Evolutionary conservation across 2,329 filamentous ascomycete genomes (phyloP), one percentile per base, ranked within the genome.

Genomic region (Calonectria montana): DNA sequence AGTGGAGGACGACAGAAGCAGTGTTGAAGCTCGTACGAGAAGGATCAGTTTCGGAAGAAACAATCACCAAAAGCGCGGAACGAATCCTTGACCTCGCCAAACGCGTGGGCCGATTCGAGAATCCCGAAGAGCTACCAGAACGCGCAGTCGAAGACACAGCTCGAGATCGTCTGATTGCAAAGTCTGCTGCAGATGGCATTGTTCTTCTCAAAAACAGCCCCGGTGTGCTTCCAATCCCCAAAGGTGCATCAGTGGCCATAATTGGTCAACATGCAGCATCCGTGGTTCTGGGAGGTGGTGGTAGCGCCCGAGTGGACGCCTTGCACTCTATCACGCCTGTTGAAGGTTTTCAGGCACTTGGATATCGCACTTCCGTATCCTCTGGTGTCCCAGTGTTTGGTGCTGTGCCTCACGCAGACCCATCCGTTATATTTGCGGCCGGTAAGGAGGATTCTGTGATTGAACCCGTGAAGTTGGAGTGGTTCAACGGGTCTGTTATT

Each of bases 181-280:
- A 50, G 1, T n/a, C 62, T 9, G 72, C 50, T 4, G 62, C 69
- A 15, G 53, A 59, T 4, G 71, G 69, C 1, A 69, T 91, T n/a
- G 90, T 92, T 2, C 85, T 92, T 15, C 82, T 93, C 48, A 92
- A 92, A 81, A 93, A 93, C 31, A 12, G 31, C 73, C 86, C 91
- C 27, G 85, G 86, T n/a, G 81, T 89, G 2, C 83, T 93, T 2
- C 91, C 91, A 2, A 78, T 90, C 12, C 84, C 70, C 2, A 69
- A 66, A 39, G 35, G 15, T 3, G 73, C 63, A 45, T 67, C 37
- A 62, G 69, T 77, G 1, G 74, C 74, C 1, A 43, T 80, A 1
- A 75, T 82, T 43, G 79, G 80, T 5, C 75, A 81, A 35, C 72
- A 79, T 64, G 79, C 79, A 48, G 70, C 73, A n/a, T 74, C 74